Evolutionary conservation across 306 rosid species (phyloP), one percentile per base, ranked within the genome.

Genomic region (Quercus berberidifolia): DNA sequence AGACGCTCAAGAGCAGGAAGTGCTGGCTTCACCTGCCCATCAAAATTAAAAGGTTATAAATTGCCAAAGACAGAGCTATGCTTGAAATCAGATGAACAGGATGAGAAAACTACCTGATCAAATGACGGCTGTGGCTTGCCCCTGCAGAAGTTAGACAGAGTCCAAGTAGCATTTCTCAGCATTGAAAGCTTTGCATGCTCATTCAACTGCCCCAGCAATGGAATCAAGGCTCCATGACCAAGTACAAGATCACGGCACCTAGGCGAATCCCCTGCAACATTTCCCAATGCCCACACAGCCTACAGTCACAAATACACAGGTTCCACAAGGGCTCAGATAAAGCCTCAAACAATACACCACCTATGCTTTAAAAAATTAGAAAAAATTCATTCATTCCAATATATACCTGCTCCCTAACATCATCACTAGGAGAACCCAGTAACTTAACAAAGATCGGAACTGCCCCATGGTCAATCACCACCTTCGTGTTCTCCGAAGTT

Each of bases 251-350:
- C 98, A 21, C 98, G 95, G 38, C 97, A 93, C 87, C 91, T 90
- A 79, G 98, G 98, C 4, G 98, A 93, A 78, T 93, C 98, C 81
- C 98, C 98, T 35, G 98, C 98, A 82, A 93, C 98, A 30, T 93
- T 93, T 83, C 98, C 98, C 86, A 93, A 78, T 11, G 98, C 98
- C 98, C 98, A 93, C 59, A 93, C 97, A 10, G 98, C 98, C 98
- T 93, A 76, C 25, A 80, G 51, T 81, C 64, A 59, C n/a, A 65
- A 18, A 78, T 55, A 55, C 4, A 6, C 15, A 15, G 15, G 56
- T 10, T 70, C 63, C 76, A 18, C 6, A 49, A 3, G 3, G 23
- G 5, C 6, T 43, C 18, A 78, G 55, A 72, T 43, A 17, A 20
- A 76, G 18, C 11, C 5, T 23, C 35, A 31, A 15, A 11, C 20